Percentiles rank a stretch among this genome's conserved stretches.
Evolutionary conservation across 345 rosid species (phyloP).

Genomic region (Syzygium oleosum): DNA sequence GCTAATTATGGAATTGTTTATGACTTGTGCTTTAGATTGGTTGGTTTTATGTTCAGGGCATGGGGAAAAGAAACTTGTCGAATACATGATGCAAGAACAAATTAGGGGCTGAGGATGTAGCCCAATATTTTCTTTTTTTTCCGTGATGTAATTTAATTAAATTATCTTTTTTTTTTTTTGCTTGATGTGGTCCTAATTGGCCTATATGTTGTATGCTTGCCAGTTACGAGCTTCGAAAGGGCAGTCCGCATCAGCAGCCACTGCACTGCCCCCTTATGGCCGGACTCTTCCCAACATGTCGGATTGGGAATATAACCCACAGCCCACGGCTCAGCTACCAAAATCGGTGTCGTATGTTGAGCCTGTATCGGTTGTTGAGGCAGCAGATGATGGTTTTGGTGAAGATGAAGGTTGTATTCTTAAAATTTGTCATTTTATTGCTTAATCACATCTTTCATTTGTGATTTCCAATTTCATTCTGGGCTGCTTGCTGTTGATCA

Average conservation of each 20-base stretch:
- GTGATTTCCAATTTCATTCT: not conserved
- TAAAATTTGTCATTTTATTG: slow-evolving; percentile 1
- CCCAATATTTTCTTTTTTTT: not conserved
- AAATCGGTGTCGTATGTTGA: slow-evolving; percentile 25
- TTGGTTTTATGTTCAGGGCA: not conserved
- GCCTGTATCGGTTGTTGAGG: slow-evolving; percentile 46
- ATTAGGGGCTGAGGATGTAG: not conserved
- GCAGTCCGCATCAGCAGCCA: slow-evolving; percentile 31
- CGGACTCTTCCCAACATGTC: slow-evolving; percentile 36
- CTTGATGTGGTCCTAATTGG: not conserved
- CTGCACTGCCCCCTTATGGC: slow-evolving; percentile 41
- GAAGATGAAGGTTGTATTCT: slow-evolving; percentile 48
- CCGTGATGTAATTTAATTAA: not conserved
- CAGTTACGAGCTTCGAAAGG: slow-evolving; percentile 70
- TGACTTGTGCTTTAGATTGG: not conserved
- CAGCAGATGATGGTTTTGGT: slow-evolving; percentile 26
- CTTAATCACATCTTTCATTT: not conserved
- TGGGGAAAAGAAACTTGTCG: not conserved
- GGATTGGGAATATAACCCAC: slow-evolving; percentile 49
- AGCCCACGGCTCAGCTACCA: slow-evolving; percentile 46
- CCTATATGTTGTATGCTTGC: slow-evolving; percentile 5
- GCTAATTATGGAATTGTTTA: not conserved
- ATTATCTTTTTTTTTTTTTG: not conserved
- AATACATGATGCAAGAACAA: not conserved
- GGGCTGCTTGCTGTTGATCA: not conserved